These are phyloP conservation scores for Hordeum vulgare DNA, from an alignment of 176 grass and related monocot species.

Conservation along the genomic window MorexV3_pseudomolecules_assembly NC_058520.1:546482118-546482617, in stretches of 20 bases:
- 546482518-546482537: not conserved
- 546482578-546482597: conserved; percentile 46
- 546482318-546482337: conserved; percentile 70
- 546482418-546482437: conserved; percentile 96
- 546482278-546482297: conserved; percentile 80
- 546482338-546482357: conserved; percentile 85
- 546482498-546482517: conserved; percentile 51
- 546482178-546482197: not conserved
- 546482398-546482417: conserved; percentile 93
- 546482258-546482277: conserved; percentile 71
- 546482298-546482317: conserved; percentile 54
- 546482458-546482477: conserved; percentile 57
- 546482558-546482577: conserved; percentile 42
- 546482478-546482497: conserved; percentile 72
- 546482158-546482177: conserved; percentile 1
- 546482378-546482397: conserved; percentile 76
- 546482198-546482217: conserved; percentile 78
- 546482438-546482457: conserved; percentile 73
- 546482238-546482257: conserved; percentile 86
- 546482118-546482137: not conserved
- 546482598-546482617: conserved; percentile 58
- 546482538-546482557: not conserved
- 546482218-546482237: conserved; percentile 89
- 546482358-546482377: conserved; percentile 94
- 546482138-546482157: not conserved